Conservation (phyloP, 768 basidiomycete genomes). For the Dioszegia crocea region DNA sequence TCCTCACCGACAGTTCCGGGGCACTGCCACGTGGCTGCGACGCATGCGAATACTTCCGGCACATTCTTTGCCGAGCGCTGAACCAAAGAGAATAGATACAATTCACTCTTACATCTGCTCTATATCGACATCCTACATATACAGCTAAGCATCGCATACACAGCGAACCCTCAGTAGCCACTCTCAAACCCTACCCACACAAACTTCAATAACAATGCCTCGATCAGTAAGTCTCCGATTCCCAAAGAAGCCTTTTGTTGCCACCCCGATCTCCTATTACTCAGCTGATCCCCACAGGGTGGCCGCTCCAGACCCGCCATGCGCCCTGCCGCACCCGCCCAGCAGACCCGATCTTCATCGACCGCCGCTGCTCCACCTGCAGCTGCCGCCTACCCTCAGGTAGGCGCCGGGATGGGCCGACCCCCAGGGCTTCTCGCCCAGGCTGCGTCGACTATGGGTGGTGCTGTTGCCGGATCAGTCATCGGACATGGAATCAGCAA, state of each 20-base stretch:
- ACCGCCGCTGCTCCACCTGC: slow-evolving; percentile 24
- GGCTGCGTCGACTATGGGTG: slow-evolving; percentile 48
- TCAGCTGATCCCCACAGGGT: slow-evolving; percentile 6
- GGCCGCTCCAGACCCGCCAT: slow-evolving; percentile 38
- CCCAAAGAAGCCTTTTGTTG: not conserved
- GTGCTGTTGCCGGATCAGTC: slow-evolving; percentile 47
- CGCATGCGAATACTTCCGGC: slow-evolving; percentile 3
- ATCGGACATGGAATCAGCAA: slow-evolving; percentile 49
- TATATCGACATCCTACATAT: not conserved
- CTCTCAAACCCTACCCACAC: not conserved
- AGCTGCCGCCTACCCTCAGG: slow-evolving; percentile 30
- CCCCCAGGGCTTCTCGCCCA: slow-evolving; percentile 48
- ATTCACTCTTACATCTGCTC: not conserved
- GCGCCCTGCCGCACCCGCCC: slow-evolving; percentile 31
- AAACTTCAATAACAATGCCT: slow-evolving; percentile 22
- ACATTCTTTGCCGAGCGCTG: not conserved
- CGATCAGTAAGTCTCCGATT: slow-evolving; percentile 33
- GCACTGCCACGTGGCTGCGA: not conserved
- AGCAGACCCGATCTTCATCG: slow-evolving; percentile 20
- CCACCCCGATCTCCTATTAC: not conserved
- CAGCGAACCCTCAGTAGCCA: not conserved
- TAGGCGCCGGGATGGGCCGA: slow-evolving; percentile 19
- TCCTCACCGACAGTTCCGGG: too few species aligned
- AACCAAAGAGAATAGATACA: not conserved
- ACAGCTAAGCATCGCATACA: not conserved